Evolutionary conservation across 2,329 filamentous ascomycete species (phyloP), one percentile per base, ranked within the genome.

Genomic region (Neopestalotiopsis sp.): DNA sequence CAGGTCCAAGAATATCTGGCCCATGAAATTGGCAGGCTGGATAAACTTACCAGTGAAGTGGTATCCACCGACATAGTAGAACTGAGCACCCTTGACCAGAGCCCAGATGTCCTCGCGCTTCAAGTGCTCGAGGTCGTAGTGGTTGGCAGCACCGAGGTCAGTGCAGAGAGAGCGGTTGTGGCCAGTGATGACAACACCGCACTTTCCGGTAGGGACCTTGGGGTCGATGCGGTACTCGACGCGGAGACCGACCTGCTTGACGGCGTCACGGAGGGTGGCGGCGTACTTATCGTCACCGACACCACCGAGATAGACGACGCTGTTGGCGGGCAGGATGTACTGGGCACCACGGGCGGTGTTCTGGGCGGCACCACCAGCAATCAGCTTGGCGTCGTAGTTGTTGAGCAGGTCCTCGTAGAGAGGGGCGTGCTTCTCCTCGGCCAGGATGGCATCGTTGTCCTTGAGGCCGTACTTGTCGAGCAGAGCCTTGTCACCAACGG

Each of bases 251-350:
- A 92, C 95, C 78, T 94, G 86, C 83, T 92, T 90, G 82, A 94
- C 95, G 78, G 95, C 94, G 74, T 96, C 91, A 77, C 90, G 89
- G 71, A 99, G 91, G 76, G 92, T 94, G 72, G 95, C 92, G 76
- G 94, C 93, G 83, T 97, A 98, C 85, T 97, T 96, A 88, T 99
- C 96, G 78, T 95, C 91, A 74, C 96, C 96, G 69, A 97, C 94
- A 78, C 95, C 95, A 75, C 96, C 96, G 74, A 98, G 89, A 88
- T 94, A 99, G 81, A 97, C 90, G 78, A 97, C 94, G 72, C 93
- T 95, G 86, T 97, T 92, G 70, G 92, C 85, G 40, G 94, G 91
- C 68, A 99, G 94, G 73, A 98, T 91, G 88, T 99, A 99, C 90
- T 96, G 94, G 72, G 95, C 96, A 75, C 96, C 96, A 78, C 96